A percentile compares a stretch with the other conserved stretches of the same genome.
phyloP scores from a whole-genome alignment of 305 asterid species.

The Lippia alba region DNA sequence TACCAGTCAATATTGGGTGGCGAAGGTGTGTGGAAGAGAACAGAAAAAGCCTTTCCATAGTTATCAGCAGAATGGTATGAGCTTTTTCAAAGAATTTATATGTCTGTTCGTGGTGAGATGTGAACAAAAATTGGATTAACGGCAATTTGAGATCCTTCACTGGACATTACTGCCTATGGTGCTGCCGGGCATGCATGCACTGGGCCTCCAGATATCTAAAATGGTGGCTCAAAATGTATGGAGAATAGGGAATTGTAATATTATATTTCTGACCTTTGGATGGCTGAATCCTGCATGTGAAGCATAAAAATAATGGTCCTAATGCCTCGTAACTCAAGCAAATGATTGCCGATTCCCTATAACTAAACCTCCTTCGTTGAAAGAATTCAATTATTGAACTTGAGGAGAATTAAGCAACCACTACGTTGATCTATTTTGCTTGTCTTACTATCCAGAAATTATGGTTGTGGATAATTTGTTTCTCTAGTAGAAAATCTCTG shows the following conservation, averaged over 20 bases:
- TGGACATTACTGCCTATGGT: neutral
- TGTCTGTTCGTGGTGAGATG: too few relatives aligned
- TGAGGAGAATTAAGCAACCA: neutral
- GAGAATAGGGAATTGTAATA: neutral
- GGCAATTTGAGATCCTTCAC: neutral
- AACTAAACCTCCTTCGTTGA: neutral
- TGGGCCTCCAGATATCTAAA: neutral
- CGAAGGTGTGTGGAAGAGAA: constrained; percentile 3
- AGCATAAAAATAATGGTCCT: neutral
- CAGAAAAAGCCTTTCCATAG: too few relatives aligned
- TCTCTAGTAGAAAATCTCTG: neutral
- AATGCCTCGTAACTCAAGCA: neutral
- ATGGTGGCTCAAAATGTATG: neutral
- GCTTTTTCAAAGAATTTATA: too few relatives aligned
- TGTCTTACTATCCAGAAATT: neutral
- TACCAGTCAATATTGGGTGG: neutral
- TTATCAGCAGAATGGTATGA: too few relatives aligned
- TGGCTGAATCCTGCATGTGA: constrained; percentile 10
- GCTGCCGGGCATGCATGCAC: too few relatives aligned
- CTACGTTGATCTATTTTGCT: neutral
- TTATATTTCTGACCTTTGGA: neutral
- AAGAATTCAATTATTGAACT: neutral
- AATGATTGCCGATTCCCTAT: neutral
- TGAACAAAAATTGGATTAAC: too few relatives aligned
- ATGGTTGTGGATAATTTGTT: neutral